These are phyloP conservation scores for Rhodosporidiobolus sp. DNA, from an alignment of 768 basidiomycete genomes.

Conservation along the genomic window DNA sequence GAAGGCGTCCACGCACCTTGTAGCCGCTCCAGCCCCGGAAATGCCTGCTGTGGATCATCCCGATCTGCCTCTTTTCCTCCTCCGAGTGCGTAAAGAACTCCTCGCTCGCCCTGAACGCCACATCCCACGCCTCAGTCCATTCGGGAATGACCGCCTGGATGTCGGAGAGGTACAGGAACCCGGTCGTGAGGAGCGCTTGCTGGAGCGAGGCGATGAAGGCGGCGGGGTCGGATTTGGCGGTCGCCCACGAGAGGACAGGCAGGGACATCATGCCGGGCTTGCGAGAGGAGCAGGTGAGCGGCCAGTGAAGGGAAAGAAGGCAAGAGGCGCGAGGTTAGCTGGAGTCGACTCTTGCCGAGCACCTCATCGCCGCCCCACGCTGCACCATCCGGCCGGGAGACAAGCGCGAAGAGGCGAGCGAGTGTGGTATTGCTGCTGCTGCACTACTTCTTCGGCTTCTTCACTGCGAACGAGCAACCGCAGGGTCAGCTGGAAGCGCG, in stretches of 20 bases:
- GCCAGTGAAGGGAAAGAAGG: neutral
- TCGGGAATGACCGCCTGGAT: conserved; percentile 7
- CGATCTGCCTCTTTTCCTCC: conserved; percentile 7
- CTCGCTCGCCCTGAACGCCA: neutral
- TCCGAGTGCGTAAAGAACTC: conserved; percentile 19
- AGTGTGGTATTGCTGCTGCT: neutral
- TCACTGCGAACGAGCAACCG: conserved; percentile 53
- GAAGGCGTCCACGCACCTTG: too few relatives aligned
- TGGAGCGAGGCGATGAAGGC: conserved; percentile 20
- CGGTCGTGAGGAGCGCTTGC: conserved; percentile 14
- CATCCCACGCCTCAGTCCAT: conserved; percentile 17
- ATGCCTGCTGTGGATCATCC: conserved; percentile 7
- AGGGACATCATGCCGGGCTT: neutral
- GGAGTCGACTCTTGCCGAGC: neutral
- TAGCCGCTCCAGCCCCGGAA: conserved; percentile 25
- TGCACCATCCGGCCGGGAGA: neutral
- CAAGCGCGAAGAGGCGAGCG: neutral
- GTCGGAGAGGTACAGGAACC: conserved; percentile 27
- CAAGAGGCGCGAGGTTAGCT: neutral
- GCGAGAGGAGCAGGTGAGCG: neutral
- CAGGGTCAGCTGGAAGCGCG: neutral
- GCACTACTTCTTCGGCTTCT: conserved; percentile 68
- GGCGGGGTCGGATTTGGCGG: conserved; percentile 1
- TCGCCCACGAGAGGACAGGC: conserved; percentile 17
- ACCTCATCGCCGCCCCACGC: neutral